phyloP scores from a whole-genome alignment of 768 basidiomycete genomes.

The Phaffia australis region DNA sequence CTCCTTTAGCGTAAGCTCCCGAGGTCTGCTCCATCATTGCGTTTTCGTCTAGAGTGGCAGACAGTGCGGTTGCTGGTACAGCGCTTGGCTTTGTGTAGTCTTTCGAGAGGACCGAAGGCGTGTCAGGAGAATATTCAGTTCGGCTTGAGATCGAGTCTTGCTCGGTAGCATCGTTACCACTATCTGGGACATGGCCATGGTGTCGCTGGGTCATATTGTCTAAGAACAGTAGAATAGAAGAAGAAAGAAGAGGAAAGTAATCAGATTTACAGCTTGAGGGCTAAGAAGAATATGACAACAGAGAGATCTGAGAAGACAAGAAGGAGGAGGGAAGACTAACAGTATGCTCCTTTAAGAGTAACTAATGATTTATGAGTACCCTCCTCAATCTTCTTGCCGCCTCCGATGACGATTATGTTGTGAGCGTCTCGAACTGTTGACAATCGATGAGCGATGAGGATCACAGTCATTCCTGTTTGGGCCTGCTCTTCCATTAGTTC shows the following conservation, averaged over 20 bases:
- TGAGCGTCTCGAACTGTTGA: constrained; percentile 27
- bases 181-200: constrained; percentile 12
- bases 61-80: background rate
- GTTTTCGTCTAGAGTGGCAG: no score
- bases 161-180: background rate
- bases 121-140: no score
- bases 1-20: background rate
- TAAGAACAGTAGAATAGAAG: no score
- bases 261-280: no score
- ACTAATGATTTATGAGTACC: constrained; percentile 34
- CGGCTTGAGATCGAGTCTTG: background rate
- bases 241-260: no score
- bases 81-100: background rate
- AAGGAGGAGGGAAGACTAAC: background rate
- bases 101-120: background rate
- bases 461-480: constrained; percentile 24
- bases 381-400: constrained; percentile 29
- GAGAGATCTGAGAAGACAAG: background rate
- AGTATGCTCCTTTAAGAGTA: constrained; percentile 20
- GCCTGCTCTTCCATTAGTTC: constrained; percentile 24
- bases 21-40: no score
- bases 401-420: constrained; percentile 32
- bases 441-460: constrained; percentile 24
- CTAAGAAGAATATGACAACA: background rate
- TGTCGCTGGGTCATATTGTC: constrained; percentile 1